phyloP scores from a whole-genome alignment of 768 basidiomycete genomes.

The Lanmaoa pseudosensibilis region DNA sequence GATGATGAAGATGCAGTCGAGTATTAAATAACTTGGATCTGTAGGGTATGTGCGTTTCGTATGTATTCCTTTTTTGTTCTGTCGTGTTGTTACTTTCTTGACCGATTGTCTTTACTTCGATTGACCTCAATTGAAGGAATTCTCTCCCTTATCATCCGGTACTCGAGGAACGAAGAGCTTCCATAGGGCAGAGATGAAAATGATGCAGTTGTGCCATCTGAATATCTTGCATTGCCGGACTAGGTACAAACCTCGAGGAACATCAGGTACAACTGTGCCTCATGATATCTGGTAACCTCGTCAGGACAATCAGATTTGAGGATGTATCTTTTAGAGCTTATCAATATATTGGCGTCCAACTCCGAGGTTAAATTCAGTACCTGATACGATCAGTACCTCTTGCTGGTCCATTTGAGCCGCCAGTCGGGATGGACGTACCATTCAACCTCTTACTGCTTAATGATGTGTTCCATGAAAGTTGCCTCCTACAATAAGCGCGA shows the following conservation, averaged over 20 bases:
- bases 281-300: not conserved
- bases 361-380: not conserved
- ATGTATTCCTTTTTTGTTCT: conserved; percentile 19
- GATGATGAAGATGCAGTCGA: conserved; percentile 84
- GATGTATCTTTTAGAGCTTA: not conserved
- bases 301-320: not conserved
- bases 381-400: not conserved
- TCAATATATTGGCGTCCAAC: not conserved
- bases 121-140: conserved; percentile 8
- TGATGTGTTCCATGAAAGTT: not conserved
- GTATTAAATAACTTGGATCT: conserved; percentile 44
- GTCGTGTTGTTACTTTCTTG: conserved; percentile 16
- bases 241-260: not conserved
- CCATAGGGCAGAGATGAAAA: not conserved
- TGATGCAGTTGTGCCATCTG: not conserved
- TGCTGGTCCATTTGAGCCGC: not conserved
- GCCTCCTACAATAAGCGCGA: not conserved
- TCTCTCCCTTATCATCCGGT: not conserved
- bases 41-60: conserved; percentile 32
- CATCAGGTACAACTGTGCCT: not conserved
- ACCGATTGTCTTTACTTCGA: conserved; percentile 14
- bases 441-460: not conserved
- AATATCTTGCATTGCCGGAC: not conserved
- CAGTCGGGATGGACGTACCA: no score
- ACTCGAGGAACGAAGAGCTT: not conserved